phyloP scores from a whole-genome alignment of 2,329 filamentous ascomycete genomes.

The Xylaria hypoxylon region DNA sequence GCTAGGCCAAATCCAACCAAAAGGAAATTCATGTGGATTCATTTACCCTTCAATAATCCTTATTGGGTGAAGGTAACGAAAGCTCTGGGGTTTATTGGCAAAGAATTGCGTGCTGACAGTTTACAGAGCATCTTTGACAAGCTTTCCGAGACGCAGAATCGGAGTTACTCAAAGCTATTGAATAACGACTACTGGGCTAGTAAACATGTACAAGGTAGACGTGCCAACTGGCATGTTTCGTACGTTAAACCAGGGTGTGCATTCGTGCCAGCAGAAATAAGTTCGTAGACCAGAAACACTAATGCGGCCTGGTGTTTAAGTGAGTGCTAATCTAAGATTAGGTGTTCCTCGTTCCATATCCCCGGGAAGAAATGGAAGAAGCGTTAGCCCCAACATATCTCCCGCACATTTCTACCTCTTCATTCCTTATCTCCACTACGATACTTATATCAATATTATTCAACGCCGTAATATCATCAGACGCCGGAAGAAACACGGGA shows the following conservation, averaged over 20 bases:
- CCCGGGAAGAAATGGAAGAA: constrained; percentile 46
- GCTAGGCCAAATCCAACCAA: constrained; percentile 54
- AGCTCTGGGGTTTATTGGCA: constrained; percentile 25
- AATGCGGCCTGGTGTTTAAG: constrained; percentile 6
- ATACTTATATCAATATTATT: constrained; percentile 70
- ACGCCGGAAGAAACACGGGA: constrained; percentile 63
- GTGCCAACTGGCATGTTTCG: constrained; percentile 62
- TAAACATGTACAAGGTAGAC: constrained; percentile 61
- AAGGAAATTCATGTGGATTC: constrained; percentile 69
- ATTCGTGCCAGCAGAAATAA: constrained; percentile 56
- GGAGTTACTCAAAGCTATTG: constrained; percentile 56
- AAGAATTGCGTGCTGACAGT: constrained; percentile 46
- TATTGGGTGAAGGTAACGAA: constrained; percentile 66
- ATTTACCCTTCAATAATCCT: constrained; percentile 68
- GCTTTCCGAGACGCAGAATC: constrained; percentile 59
- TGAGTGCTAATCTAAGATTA: constrained; percentile 33
- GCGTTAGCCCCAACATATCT: constrained; percentile 41
- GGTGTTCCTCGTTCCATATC: constrained; percentile 54
- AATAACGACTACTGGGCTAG: constrained; percentile 62
- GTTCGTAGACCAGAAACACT: constrained; percentile 42
- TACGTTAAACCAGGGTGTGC: constrained; percentile 63
- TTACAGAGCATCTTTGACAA: constrained; percentile 53
- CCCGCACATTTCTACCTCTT: constrained; percentile 61
- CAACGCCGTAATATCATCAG: constrained; percentile 66
- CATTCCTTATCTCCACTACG: constrained; percentile 72